These are phyloP conservation scores for Pyrenopolyporus hunteri DNA, from an alignment of 495 filamentous ascomycete genomes.

Conservation along the genomic window DNA sequence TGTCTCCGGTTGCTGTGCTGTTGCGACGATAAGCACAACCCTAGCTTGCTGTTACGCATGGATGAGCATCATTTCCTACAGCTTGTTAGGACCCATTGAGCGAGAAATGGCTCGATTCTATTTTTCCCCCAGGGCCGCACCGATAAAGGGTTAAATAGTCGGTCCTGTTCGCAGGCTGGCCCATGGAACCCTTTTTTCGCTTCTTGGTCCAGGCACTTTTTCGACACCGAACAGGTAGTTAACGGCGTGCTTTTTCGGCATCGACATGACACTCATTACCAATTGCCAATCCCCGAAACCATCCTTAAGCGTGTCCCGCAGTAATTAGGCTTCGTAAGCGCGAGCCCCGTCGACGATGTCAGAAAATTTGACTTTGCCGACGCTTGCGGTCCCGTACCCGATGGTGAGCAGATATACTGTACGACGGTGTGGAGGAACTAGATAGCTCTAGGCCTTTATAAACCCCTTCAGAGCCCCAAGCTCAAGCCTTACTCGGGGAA, in stretches of 20 bases:
- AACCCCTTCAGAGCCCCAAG: constrained; percentile 1
- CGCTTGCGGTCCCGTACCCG: constrained; percentile 10
- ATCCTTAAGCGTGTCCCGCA: constrained; percentile 24
- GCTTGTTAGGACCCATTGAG: constrained; percentile 13
- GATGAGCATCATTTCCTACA: constrained; percentile 20
- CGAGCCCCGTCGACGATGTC: constrained; percentile 29
- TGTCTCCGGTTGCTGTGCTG: constrained; percentile 27
- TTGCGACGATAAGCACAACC: constrained; percentile 29
- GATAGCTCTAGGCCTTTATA: constrained; percentile 19
- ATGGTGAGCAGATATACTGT: constrained; percentile 16
- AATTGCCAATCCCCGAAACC: constrained; percentile 13
- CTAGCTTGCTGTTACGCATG: constrained; percentile 29
- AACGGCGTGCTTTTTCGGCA: constrained; percentile 13
- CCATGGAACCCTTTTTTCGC: constrained; percentile 19
- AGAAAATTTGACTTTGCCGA: constrained; percentile 28
- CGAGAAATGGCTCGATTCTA: constrained; percentile 25
- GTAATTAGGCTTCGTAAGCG: constrained; percentile 33
- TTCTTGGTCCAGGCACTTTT: constrained; percentile 10
- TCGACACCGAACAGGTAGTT: neutral
- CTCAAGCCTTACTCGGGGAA: constrained; percentile 33
- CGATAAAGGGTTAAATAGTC: constrained; percentile 6
- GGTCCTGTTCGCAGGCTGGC: constrained; percentile 14
- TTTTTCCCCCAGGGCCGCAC: constrained; percentile 12
- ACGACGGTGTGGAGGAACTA: constrained; percentile 19
- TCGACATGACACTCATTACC: constrained; percentile 30